Base-by-base conservation (phyloP, 768 basidiomycete species). In the Russula compacta region DNA sequence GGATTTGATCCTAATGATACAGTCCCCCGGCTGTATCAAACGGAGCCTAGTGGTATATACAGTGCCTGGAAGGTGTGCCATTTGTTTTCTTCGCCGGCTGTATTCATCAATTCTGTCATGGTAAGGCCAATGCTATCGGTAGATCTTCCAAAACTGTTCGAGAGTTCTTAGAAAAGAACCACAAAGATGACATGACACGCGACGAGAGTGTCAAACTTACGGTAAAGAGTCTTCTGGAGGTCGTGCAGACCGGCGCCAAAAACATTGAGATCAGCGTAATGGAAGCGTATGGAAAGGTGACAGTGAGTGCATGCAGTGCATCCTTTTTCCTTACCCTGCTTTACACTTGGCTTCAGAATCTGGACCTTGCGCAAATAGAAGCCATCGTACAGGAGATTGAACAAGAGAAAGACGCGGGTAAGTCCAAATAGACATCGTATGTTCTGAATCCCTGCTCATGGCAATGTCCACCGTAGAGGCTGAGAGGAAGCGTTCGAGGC, bases 231-330 rank as follows among this genome's bases (percentile, higher is more conserved):
- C 77, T 99, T 68, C 78, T 99, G 24, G 97, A 99, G 73, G 95
- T 99, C 40, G 97, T 99, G 8, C 97, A 98, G 76, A 98, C 97
- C 2, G 97, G 97, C n/a, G 97, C 97, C 5, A 98, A 98, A 79
- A 99, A 99, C 74, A 98, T 99, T 64, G 97, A 99, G 73, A 92
- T 99, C 68, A 94, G 89, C 64, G 91, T 98, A 48, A 95, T 98
- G 92, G 94, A 97, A 70, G 83, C 86, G 63, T 98, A 92, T 71
- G 91, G 92, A 61, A 89, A 94, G 76, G 84, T 95, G 57, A 91
- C 92, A 48, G 95, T 97, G 65, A 65, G 82, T 53, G 69, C n/a
- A 21, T 4, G n/a, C 10, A 40, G 11, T 1, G 1, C 24, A 35
- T 52, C 3, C 8, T 46, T 17, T 5, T 17, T 17, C 15, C 10